Evolutionary conservation across 1,284 basidiomycete species (phyloP), one percentile per base, ranked within the genome.

Genomic region (Lentinula novae-zelandiae): DNA sequence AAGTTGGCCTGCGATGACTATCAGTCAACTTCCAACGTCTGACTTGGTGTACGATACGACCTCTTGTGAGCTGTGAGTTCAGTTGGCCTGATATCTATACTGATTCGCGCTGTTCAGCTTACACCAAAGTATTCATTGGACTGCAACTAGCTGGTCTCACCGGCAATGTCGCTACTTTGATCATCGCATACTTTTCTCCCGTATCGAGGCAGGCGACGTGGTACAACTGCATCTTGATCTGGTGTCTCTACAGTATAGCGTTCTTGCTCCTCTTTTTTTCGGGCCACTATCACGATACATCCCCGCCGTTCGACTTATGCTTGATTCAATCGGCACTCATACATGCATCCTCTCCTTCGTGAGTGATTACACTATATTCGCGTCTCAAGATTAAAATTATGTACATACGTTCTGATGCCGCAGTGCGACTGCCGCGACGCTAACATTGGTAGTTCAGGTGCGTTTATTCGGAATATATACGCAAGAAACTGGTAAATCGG

Each of bases 301-400:
- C 63, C 9, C 68, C 68, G 3, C 63, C 69, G 1, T 67, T 64
- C 34, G 64, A 61, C 1, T 34, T 70, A 8, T 70, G 69, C 53
- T 20, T 67, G 9, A 58, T 65, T 8, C 69, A 70, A 46, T 61
- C 67, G 1, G 57, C 64, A 9, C 31, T 70, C 13, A 64, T 70
- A 46, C 68, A 70, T 50, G 64, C 67, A 6, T 62, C 62, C 15
- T 66, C 69, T 4, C 48, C 65, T 33, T 58, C 66, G 68, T 70
- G 51, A 57, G 63, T 38, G 12, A 4, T 12, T 5, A 10, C 20
- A 48, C 12, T 12, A 17, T 42, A 7, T 48, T 48, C 20, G 46
- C 46, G 8, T 27, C 9, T 42, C 40, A n/a, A 48, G 20, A 10
- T 27, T 48, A 13, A 22, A 22, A 8, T 48, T 8, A 42, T n/a